These are phyloP conservation scores for Lipomyces chichibuensis DNA, from an alignment of 805 yeast genomes.

Conservation along the genomic window DNA sequence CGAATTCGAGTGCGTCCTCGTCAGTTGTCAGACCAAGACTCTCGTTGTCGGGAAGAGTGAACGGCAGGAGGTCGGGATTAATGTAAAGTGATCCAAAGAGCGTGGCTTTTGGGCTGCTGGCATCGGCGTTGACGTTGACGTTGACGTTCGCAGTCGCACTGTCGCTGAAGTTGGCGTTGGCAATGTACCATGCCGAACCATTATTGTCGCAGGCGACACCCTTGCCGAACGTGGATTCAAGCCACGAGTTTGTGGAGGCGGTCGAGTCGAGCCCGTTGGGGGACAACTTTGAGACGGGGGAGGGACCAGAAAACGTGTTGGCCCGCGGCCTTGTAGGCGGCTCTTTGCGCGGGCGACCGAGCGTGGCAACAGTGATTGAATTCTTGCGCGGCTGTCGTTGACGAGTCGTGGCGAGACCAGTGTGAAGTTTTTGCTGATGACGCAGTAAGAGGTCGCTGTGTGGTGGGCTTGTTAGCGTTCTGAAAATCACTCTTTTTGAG, in stretches of 20 bases:
- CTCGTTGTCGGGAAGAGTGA: conserved; percentile 31
- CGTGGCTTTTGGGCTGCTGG: conserved; percentile 5
- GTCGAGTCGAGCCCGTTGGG: neutral
- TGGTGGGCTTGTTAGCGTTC: neutral
- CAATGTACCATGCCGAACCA: neutral
- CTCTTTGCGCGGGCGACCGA: conserved; percentile 22
- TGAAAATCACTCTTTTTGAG: no score
- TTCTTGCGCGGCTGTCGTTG: conserved; percentile 29
- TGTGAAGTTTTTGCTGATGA: conserved; percentile 91
- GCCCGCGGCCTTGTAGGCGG: conserved; percentile 27
- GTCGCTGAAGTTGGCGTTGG: neutral
- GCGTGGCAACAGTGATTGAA: conserved; percentile 33
- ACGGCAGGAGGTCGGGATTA: conserved; percentile 33
- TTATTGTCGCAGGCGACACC: neutral
- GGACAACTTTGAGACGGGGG: neutral
- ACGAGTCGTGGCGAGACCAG: conserved; percentile 25
- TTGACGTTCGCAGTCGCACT: neutral
- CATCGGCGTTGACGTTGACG: neutral
- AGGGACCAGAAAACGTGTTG: conserved; percentile 28
- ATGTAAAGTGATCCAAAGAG: conserved; percentile 34
- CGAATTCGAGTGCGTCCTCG: conserved; percentile 30
- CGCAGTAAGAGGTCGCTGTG: conserved; percentile 60
- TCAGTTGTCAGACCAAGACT: conserved; percentile 24
- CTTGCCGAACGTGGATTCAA: conserved; percentile 23
- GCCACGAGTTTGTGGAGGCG: conserved; percentile 26